A percentile compares a stretch with the other conserved stretches of the same genome.
Conservation (phyloP, 2,329 filamentous ascomycete species). For the Thelonectria discophora region DNA sequence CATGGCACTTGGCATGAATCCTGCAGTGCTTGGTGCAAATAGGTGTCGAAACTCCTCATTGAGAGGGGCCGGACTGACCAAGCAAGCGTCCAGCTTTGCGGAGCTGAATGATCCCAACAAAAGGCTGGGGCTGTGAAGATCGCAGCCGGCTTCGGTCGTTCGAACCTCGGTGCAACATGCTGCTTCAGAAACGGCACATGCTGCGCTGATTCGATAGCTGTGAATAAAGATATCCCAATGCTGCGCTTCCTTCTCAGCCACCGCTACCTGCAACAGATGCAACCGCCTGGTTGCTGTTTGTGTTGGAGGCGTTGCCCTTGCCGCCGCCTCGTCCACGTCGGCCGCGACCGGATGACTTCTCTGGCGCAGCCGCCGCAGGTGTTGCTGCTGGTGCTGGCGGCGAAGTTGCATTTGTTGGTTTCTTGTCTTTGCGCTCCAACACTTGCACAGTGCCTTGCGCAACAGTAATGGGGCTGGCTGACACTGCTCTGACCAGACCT, state of each 20-base stretch:
- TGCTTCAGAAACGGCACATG: slow-evolving; percentile 7
- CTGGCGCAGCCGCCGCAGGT: slow-evolving; percentile 32
- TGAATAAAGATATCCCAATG: slow-evolving; percentile 20
- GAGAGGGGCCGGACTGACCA: not conserved
- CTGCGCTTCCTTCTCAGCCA: slow-evolving; percentile 30
- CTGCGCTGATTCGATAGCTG: slow-evolving; percentile 19
- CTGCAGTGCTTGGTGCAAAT: not conserved
- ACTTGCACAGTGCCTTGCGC: slow-evolving; percentile 89
- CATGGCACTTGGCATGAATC: slow-evolving; percentile 3
- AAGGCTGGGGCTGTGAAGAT: slow-evolving; percentile 12
- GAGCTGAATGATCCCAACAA: slow-evolving; percentile 5
- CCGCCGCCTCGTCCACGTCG: slow-evolving; percentile 46
- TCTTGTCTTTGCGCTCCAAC: slow-evolving; percentile 78
- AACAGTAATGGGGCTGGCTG: slow-evolving; percentile 81
- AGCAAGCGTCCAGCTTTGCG: not conserved
- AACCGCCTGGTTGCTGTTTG: slow-evolving; percentile 25
- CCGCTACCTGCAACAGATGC: slow-evolving; percentile 25
- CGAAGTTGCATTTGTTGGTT: slow-evolving; percentile 40
- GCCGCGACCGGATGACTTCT: slow-evolving; percentile 45
- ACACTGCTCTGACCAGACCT: slow-evolving; percentile 79
- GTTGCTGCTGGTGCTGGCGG: slow-evolving; percentile 23
- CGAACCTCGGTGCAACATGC: slow-evolving; percentile 1
- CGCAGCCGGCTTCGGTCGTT: slow-evolving; percentile 2
- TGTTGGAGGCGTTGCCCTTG: slow-evolving; percentile 39
- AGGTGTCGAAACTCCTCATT: slow-evolving; percentile 4